Conservation (phyloP, 129 eudicot genomes). For the Glebionis coronaria region DNA sequence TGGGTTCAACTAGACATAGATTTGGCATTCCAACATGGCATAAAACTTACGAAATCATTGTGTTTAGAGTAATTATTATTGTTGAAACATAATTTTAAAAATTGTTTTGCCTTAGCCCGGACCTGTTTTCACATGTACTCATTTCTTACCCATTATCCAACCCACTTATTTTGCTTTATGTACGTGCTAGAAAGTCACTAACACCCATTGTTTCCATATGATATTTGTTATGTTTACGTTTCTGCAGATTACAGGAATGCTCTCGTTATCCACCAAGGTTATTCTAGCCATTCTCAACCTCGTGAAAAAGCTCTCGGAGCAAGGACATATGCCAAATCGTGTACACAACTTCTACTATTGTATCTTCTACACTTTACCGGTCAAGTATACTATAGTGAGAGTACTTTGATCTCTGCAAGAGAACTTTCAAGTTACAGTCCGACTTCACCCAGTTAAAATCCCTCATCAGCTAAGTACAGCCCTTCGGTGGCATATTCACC, state of each 20-base stretch:
- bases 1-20: constrained; percentile 16
- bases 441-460: constrained; percentile 76
- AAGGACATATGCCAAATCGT: constrained; percentile 24
- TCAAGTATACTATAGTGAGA: too few relatives aligned
- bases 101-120: too few relatives aligned
- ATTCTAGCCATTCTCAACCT: constrained; percentile 24
- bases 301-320: constrained; percentile 26
- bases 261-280: constrained; percentile 42
- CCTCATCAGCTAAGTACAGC: constrained; percentile 85
- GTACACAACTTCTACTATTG: constrained; percentile 23
- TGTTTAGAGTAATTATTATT: too few relatives aligned
- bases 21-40: constrained; percentile 8
- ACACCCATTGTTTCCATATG: background rate
- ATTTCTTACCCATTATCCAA: too few relatives aligned
- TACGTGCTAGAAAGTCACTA: too few relatives aligned
- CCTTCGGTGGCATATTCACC: constrained; percentile 96
- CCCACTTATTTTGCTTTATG: too few relatives aligned
- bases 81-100: too few relatives aligned
- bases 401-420: too few relatives aligned
- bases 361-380: background rate
- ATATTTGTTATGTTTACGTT: background rate
- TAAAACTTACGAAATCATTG: too few relatives aligned
- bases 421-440: constrained; percentile 88
- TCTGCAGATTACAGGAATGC: constrained; percentile 70
- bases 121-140: too few relatives aligned